These are phyloP conservation scores for Daldinia vernicosa DNA, from an alignment of 495 filamentous ascomycete species.

Conservation along the genomic window DNA sequence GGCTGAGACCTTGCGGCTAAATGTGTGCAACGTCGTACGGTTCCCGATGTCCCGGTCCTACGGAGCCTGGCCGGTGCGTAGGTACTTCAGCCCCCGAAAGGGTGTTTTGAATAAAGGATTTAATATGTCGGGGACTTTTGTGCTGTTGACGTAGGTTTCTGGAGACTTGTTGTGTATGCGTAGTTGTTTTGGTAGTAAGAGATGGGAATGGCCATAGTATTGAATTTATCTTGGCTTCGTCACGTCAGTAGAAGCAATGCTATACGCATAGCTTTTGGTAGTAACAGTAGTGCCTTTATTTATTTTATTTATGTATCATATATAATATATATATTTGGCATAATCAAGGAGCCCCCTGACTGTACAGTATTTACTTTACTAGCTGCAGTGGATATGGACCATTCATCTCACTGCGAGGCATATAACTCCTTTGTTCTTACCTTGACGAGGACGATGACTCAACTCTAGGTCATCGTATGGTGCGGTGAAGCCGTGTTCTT, in stretches of 20 bases:
- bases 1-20: slow-evolving; percentile 42
- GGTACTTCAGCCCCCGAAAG: not conserved
- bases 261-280: not conserved
- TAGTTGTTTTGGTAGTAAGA: not conserved
- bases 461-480: not conserved
- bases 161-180: not conserved
- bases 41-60: slow-evolving; percentile 22
- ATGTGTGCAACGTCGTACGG: slow-evolving; percentile 33
- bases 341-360: not conserved
- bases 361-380: not conserved
- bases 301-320: not conserved
- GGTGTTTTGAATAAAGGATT: not conserved
- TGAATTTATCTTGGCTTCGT: not conserved
- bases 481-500: not conserved
- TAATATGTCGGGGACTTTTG: not conserved
- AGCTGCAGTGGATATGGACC: not conserved
- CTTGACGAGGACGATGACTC: not conserved
- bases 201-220: not conserved
- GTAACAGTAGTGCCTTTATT: not conserved
- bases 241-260: not conserved
- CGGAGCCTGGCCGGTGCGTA: slow-evolving; percentile 22
- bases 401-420: not conserved
- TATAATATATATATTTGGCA: not conserved
- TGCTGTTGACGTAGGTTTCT: not conserved
- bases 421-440: not conserved